These are phyloP conservation scores for Mycena capillaripes DNA, from an alignment of 768 basidiomycete genomes.

Conservation along the genomic window DNA sequence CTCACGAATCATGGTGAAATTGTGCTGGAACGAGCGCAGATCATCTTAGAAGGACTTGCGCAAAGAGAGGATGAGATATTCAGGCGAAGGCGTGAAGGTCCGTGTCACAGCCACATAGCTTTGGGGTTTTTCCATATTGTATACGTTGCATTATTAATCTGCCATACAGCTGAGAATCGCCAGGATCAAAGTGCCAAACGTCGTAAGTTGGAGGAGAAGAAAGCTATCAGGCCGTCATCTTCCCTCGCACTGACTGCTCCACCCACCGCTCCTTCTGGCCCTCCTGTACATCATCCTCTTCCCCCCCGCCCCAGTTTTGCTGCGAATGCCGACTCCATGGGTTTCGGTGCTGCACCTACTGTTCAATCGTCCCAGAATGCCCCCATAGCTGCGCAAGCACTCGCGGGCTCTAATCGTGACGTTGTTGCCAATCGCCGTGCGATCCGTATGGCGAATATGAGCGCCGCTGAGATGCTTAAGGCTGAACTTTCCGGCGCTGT, in stretches of 20 bases:
- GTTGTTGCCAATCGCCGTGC: constrained; percentile 91
- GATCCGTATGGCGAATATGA: constrained; percentile 96
- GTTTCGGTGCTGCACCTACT: constrained; percentile 75
- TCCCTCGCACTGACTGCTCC: constrained; percentile 62
- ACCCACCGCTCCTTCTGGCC: constrained; percentile 53
- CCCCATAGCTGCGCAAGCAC: constrained; percentile 76
- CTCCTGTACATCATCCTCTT: constrained; percentile 53
- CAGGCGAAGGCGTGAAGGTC: constrained; percentile 90
- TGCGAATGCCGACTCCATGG: constrained; percentile 83
- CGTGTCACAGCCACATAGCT: constrained; percentile 50
- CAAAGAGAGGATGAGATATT: constrained; percentile 97
- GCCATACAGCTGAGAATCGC: constrained; percentile 85
- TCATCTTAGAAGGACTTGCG: constrained; percentile 97
- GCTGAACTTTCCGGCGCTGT: constrained; percentile 82
- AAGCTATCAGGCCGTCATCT: constrained; percentile 61
- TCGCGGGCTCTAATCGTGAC: constrained; percentile 90
- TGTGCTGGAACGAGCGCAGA: constrained; percentile 87
- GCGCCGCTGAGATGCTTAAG: constrained; percentile 93
- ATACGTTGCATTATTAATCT: constrained; percentile 35
- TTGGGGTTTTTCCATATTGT: constrained; percentile 20
- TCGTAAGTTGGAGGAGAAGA: constrained; percentile 74
- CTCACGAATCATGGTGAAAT: constrained; percentile 93
- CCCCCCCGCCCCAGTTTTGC: constrained; percentile 81
- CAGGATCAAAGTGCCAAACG: constrained; percentile 94
- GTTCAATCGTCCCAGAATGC: constrained; percentile 68